These are phyloP conservation scores for Xylaria telfairii DNA, from an alignment of 495 filamentous ascomycete genomes.

Conservation along the genomic window DNA sequence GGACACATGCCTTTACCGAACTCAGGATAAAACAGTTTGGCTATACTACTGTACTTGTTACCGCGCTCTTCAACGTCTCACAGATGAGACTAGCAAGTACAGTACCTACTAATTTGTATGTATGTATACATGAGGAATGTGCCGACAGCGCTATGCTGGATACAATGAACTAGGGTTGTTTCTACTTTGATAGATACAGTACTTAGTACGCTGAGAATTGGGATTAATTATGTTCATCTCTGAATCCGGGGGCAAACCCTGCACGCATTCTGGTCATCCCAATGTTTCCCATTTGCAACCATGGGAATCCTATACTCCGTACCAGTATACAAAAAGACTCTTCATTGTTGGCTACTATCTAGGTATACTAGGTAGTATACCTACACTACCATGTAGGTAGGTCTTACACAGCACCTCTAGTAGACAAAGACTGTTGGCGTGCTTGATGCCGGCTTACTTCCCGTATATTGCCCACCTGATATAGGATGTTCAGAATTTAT, in stretches of 20 bases:
- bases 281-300: background rate
- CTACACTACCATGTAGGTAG: too few relatives aligned
- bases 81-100: too few relatives aligned
- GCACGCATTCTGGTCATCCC: background rate
- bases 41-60: background rate
- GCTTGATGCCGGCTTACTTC: background rate
- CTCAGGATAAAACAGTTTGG: background rate
- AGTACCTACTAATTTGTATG: background rate
- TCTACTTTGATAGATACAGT: too few relatives aligned
- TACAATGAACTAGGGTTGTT: background rate
- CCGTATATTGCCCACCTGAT: too few relatives aligned
- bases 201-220: too few relatives aligned
- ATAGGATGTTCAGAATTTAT: background rate
- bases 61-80: background rate
- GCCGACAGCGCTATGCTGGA: background rate
- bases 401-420: too few relatives aligned
- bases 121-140: background rate
- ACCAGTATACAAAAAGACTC: too few relatives aligned
- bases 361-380: too few relatives aligned
- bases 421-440: background rate
- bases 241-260: conserved; percentile 11
- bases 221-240: background rate
- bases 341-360: too few relatives aligned
- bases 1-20: background rate
- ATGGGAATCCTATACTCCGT: background rate